Evolutionary conservation across 2,329 filamentous ascomycete genomes (phyloP).

Genomic region (Cladosporium sp.): DNA sequence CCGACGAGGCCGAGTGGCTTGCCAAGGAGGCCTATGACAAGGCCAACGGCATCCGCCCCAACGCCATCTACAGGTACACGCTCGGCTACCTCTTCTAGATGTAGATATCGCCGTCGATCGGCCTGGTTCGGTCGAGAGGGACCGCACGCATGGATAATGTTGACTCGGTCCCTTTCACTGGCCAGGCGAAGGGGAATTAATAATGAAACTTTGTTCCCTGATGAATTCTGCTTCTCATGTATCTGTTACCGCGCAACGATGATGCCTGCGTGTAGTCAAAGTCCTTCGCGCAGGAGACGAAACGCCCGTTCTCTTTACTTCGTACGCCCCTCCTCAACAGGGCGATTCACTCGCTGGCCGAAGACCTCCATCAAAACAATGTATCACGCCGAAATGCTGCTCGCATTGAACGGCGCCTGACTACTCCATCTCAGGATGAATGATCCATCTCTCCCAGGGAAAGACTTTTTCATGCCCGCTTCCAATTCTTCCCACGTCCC

Average conservation of each 20-base stretch:
- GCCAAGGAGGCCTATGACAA: conserved; percentile 34
- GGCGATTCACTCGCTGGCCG: not conserved
- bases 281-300: not conserved
- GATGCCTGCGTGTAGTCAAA: too few relatives aligned
- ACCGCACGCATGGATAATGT: too few relatives aligned
- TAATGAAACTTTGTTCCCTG: conserved; percentile 4
- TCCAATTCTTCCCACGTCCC: not conserved
- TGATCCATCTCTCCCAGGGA: not conserved
- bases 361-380: not conserved
- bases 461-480: not conserved
- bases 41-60: conserved; percentile 27
- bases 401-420: not conserved
- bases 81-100: conserved; percentile 34
- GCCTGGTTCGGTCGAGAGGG: too few relatives aligned
- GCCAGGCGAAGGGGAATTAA: not conserved
- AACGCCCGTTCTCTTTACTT: not conserved
- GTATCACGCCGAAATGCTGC: not conserved
- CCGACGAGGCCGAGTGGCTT: conserved; percentile 51
- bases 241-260: not conserved
- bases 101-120: too few relatives aligned
- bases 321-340: not conserved
- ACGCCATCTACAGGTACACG: conserved; percentile 26
- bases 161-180: not conserved
- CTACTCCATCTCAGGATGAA: not conserved
- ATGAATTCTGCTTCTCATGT: not conserved